Evolutionary conservation across 352 stramenopile genomes (phyloP), one percentile per base, ranked within the genome.

Genomic region (Globisporangium paddicum): DNA sequence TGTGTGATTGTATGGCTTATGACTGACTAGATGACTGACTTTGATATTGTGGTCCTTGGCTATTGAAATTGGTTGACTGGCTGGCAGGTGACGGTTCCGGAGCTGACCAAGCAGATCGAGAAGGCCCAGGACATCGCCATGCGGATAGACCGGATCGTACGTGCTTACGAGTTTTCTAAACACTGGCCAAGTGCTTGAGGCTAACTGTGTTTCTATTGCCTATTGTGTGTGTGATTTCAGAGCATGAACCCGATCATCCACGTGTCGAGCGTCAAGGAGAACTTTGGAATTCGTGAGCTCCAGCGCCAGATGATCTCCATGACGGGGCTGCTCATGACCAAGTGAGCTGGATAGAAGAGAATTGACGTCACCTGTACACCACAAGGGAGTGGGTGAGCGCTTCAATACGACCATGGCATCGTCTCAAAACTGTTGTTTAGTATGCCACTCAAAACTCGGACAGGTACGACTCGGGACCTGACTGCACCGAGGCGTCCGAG

Each of bases 181-280:
- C 8, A 19, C 46, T 37, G 46, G n/a, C n/a, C 7, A 18, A 19
- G n/a, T 13, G 30, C 21, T 9, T 44, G 48, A 44, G 14, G 13
- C 13, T 34, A 19, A n/a, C 25, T 28, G 23, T 21, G 38, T 55
- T 47, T 25, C n/a, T 44, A 11, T 14, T 10, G 37, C 34, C 40
- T 7, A 9, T 30, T 35, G 11, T 64, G 2, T 64, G 2, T 54
- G 49, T 46, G n/a, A 26, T 48, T 16, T 55, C 28, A 89, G 82
- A 82, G 66, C 62, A 94, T 94, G 85, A 86, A 94, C 56, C 85
- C 85, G 28, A 75, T 91, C 48, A 77, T 93, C 34, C 80, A 92
- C 44, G 77, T 91, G 21, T 82, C 73, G 41, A 94, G 85, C 66
- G 82, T 82, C 11, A 92, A 93, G 53, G 73, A 91, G 50, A 65